A percentile compares a stretch with the other conserved stretches of the same genome.
These are phyloP conservation scores for Eucalyptus cloeziana DNA, from an alignment of 345 rosid genomes.

Conservation along the genomic window DNA sequence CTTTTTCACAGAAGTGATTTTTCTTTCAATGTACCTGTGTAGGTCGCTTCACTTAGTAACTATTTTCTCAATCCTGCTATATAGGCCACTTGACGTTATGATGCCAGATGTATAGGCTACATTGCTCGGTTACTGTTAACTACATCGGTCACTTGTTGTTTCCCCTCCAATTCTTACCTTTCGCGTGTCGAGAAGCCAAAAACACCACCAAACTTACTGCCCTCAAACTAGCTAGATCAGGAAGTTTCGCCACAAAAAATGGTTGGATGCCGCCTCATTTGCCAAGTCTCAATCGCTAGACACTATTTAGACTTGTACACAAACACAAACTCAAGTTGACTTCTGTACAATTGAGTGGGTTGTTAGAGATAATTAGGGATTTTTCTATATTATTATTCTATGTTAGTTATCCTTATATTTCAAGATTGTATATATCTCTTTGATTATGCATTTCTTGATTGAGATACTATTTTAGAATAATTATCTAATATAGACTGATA, in stretches of 20 bases:
- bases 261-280: not conserved
- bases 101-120: not conserved
- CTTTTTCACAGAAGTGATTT: no score
- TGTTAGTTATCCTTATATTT: not conserved
- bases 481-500: no score
- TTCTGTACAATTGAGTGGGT: not conserved
- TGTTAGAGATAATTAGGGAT: not conserved
- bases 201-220: not conserved
- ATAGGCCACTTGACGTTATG: not conserved
- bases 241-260: not conserved
- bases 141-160: not conserved
- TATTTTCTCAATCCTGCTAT: not conserved
- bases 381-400: no score
- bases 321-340: no score
- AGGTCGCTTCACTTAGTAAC: not conserved
- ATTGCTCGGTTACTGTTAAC: fast-evolving
- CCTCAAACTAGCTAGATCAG: not conserved
- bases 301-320: no score
- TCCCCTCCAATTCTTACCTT: not conserved
- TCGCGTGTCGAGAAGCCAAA: fast-evolving
- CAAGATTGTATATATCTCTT: not conserved
- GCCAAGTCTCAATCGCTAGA: not conserved
- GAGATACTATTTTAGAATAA: no score
- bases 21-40: no score
- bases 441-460: no score